Evolutionary conservation across 2,329 filamentous ascomycete species (phyloP).

Genomic region (Nemania sp.): DNA sequence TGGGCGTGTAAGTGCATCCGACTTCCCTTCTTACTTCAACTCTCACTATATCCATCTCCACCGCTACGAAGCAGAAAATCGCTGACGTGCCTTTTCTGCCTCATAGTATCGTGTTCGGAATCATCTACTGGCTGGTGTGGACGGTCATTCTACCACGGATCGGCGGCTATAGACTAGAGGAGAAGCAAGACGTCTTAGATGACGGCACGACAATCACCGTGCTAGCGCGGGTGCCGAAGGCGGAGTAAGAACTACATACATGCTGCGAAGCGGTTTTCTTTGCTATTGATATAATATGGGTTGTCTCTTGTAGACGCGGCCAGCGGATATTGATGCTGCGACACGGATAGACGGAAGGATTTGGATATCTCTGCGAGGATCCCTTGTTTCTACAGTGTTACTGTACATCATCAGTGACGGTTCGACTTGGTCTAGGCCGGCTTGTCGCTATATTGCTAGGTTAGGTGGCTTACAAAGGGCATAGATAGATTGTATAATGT

Average conservation of each 20-base stretch:
- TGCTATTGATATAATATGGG: neutral
- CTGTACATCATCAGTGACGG: too few species aligned
- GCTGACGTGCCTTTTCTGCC: neutral
- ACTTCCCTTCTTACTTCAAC: neutral
- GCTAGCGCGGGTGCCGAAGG: slow-evolving; percentile 46
- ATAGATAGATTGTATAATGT: too few species aligned
- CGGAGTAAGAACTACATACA: slow-evolving; percentile 15
- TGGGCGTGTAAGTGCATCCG: slow-evolving; percentile 52
- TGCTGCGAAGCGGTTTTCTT: neutral
- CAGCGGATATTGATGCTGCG: too few species aligned
- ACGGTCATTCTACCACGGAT: slow-evolving; percentile 62
- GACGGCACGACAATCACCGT: slow-evolving; percentile 71
- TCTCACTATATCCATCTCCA: too few species aligned
- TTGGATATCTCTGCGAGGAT: too few species aligned
- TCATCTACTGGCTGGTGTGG: slow-evolving; percentile 71
- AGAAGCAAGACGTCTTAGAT: slow-evolving; percentile 59
- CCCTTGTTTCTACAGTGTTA: too few species aligned
- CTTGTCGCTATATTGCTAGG: too few species aligned
- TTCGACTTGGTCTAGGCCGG: too few species aligned
- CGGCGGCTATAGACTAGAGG: slow-evolving; percentile 64
- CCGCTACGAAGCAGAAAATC: too few species aligned
- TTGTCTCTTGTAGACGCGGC: too few species aligned
- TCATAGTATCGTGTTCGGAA: slow-evolving; percentile 58
- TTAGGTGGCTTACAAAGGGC: too few species aligned
- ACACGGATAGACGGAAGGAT: too few species aligned